A percentile compares a stretch with the other conserved stretches of the same genome.
phyloP scores from a whole-genome alignment of 257 asterid species.

The Solanum pinnatisectum region DNA sequence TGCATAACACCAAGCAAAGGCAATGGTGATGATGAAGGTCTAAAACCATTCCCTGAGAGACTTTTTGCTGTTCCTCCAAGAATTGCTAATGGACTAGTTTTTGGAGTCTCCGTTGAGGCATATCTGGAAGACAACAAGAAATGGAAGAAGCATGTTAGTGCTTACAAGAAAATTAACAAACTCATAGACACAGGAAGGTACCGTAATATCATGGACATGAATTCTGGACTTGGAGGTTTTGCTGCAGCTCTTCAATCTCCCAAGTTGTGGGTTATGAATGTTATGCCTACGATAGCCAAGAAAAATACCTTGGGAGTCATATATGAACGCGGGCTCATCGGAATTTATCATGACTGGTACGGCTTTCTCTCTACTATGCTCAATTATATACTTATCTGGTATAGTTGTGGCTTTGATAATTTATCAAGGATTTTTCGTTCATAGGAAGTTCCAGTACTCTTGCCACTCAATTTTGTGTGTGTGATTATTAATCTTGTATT shows the following conservation, averaged over 20 bases:
- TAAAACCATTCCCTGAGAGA: conserved; percentile 78
- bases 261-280: conserved; percentile 70
- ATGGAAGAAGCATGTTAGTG: conserved; percentile 81
- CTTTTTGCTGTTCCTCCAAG: conserved; percentile 74
- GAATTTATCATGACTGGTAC: conserved; percentile 73
- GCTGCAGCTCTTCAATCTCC: conserved; percentile 64
- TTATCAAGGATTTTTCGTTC: background rate
- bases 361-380: background rate
- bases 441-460: background rate
- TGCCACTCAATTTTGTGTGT: background rate
- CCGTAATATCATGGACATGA: conserved; percentile 89
- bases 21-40: conserved; percentile 23
- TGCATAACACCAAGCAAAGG: conserved; percentile 54
- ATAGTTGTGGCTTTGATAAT: background rate
- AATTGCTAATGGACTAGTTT: conserved; percentile 62
- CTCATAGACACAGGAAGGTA: conserved; percentile 84
- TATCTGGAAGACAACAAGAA: conserved; percentile 61
- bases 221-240: conserved; percentile 67
- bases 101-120: conserved; percentile 58
- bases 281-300: conserved; percentile 54
- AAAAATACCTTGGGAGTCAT: conserved; percentile 47
- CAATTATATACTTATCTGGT: background rate
- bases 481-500: background rate
- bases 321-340: conserved; percentile 65
- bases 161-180: conserved; percentile 63